phyloP scores from a whole-genome alignment of 495 filamentous ascomycete genomes.

The Penicillium taxi region DNA sequence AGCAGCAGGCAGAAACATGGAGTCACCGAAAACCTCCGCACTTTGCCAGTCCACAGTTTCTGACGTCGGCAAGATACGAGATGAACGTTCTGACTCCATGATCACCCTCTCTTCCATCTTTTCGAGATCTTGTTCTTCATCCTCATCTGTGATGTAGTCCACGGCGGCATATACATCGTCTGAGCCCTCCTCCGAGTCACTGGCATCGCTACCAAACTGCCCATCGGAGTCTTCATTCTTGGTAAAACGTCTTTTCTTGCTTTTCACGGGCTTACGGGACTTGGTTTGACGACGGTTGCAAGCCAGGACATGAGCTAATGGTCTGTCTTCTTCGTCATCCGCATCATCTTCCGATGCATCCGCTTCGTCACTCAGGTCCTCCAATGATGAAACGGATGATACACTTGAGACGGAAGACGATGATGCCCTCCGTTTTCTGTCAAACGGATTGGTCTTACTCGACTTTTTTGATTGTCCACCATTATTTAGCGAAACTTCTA shows the following conservation, averaged over 20 bases:
- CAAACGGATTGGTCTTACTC: slow-evolving; percentile 11
- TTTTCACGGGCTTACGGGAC: slow-evolving; percentile 32
- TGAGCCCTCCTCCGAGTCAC: slow-evolving; percentile 33
- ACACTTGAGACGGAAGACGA: slow-evolving; percentile 38
- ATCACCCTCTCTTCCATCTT: slow-evolving; percentile 68
- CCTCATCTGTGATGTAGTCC: slow-evolving; percentile 68
- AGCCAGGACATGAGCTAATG: slow-evolving; percentile 46
- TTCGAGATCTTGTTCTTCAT: slow-evolving; percentile 65
- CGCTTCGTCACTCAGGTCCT: slow-evolving; percentile 31
- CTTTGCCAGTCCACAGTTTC: slow-evolving; percentile 50
- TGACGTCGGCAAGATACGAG: slow-evolving; percentile 19
- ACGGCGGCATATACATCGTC: slow-evolving; percentile 70
- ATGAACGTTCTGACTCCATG: slow-evolving; percentile 47
- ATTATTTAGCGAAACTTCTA: slow-evolving; percentile 12
- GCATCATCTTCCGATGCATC: slow-evolving; percentile 42
- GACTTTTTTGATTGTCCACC: slow-evolving; percentile 22
- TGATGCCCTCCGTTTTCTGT: slow-evolving; percentile 35
- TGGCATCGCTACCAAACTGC: slow-evolving; percentile 27
- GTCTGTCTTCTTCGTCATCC: slow-evolving; percentile 45
- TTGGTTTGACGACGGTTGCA: slow-evolving; percentile 33
- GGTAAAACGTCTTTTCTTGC: slow-evolving; percentile 43
- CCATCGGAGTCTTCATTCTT: slow-evolving; percentile 64
- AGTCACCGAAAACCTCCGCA: slow-evolving; percentile 43
- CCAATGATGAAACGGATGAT: slow-evolving; percentile 35
- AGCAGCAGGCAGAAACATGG: slow-evolving; percentile 38